phyloP scores from a whole-genome alignment of 2,329 filamentous ascomycete genomes.

The Venturia effusa region DNA sequence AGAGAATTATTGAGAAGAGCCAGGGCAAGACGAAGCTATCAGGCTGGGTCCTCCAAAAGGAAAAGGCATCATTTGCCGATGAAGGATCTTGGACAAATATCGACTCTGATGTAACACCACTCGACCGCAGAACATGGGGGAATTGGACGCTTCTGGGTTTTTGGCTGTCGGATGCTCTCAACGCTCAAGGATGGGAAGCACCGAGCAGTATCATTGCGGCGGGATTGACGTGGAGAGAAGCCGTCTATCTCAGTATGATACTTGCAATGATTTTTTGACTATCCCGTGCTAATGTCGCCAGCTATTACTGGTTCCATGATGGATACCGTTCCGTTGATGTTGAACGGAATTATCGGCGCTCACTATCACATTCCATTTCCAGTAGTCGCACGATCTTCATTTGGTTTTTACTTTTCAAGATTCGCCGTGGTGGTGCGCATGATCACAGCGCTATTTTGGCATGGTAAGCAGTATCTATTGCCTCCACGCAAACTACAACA shows the following conservation, averaged over 20 bases:
- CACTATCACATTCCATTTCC: conserved; percentile 35
- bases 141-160: conserved; percentile 31
- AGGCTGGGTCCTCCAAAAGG: conserved; percentile 17
- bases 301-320: conserved; percentile 22
- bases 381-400: conserved; percentile 29
- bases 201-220: conserved; percentile 36
- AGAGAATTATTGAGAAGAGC: conserved; percentile 1
- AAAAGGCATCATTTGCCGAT: conserved; percentile 15
- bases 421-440: conserved; percentile 30
- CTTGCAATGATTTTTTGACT: not conserved
- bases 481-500: not conserved
- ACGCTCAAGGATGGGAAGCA: conserved; percentile 35
- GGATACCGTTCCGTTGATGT: conserved; percentile 17
- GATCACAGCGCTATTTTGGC: conserved; percentile 31
- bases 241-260: conserved; percentile 20
- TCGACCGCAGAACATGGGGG: conserved; percentile 35
- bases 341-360: conserved; percentile 18
- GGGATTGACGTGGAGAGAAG: conserved; percentile 32
- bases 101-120: conserved; percentile 35
- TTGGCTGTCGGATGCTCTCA: conserved; percentile 36
- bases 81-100: conserved; percentile 29
- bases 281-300: not conserved
- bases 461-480: conserved; percentile 8
- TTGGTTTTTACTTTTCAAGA: conserved; percentile 31
- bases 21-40: not conserved